phyloP scores from a whole-genome alignment of 2,329 filamentous ascomycete species.

The Acrodontium crateriforme region DNA sequence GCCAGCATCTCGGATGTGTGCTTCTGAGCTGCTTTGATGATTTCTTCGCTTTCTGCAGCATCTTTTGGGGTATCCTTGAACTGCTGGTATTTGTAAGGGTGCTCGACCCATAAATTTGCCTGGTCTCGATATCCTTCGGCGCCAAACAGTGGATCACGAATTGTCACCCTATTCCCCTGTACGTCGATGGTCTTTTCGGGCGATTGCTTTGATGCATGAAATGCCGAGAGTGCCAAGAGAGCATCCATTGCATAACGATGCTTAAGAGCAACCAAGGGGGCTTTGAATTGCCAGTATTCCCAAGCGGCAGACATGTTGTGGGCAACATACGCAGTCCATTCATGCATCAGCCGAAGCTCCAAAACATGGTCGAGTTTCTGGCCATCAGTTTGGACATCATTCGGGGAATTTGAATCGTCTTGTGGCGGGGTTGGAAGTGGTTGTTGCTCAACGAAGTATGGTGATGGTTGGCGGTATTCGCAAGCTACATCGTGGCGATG shows the following conservation, averaged over 20 bases:
- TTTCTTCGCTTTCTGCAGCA: background rate
- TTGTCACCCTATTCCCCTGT: no score
- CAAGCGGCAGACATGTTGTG: constrained; percentile 11
- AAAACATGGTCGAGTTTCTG: constrained; percentile 6
- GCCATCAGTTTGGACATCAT: background rate
- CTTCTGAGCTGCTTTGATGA: constrained; percentile 3
- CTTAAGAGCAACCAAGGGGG: constrained; percentile 13
- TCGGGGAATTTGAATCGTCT: background rate
- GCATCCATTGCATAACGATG: constrained; percentile 12
- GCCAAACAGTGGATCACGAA: background rate
- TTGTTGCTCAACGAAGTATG: background rate
- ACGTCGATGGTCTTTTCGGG: background rate
- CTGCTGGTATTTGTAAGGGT: no score
- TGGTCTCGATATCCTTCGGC: background rate
- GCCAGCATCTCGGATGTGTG: constrained; percentile 10
- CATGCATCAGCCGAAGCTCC: constrained; percentile 15
- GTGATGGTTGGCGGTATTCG: constrained; percentile 7
- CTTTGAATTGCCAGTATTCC: constrained; percentile 14
- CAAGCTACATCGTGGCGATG: constrained; percentile 12
- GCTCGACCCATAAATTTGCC: background rate
- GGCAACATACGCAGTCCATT: constrained; percentile 14
- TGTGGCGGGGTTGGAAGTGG: background rate
- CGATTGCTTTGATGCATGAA: constrained; percentile 11
- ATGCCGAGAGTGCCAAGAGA: constrained; percentile 14
- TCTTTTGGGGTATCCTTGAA: no score